These are phyloP conservation scores for Penstemon eatonii DNA, from an alignment of 257 asterid species.

Conservation along the genomic window DNA sequence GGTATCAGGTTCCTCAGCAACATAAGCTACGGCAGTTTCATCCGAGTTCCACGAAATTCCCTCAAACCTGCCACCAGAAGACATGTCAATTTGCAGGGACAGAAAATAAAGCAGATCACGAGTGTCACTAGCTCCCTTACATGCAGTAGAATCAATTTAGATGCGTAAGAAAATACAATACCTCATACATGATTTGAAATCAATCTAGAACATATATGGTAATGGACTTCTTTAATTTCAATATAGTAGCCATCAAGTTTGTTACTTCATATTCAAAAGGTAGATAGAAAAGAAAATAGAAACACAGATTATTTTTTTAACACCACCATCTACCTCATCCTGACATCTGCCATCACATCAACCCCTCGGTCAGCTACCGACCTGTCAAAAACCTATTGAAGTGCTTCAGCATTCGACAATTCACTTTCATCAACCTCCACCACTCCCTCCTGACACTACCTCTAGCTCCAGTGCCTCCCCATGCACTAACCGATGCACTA, in stretches of 20 bases:
- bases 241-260: too few species aligned
- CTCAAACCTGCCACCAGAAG: slow-evolving; percentile 52
- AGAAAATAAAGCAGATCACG: background rate
- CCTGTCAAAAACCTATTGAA: too few species aligned
- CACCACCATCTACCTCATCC: background rate
- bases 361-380: too few species aligned
- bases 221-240: background rate
- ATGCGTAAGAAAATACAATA: background rate
- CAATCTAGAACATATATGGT: background rate
- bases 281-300: too few species aligned
- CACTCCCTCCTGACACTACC: background rate
- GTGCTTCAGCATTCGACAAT: background rate
- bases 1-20: slow-evolving; percentile 59
- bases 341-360: too few species aligned
- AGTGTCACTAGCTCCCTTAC: background rate
- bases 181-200: background rate
- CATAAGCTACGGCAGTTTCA: slow-evolving; percentile 52
- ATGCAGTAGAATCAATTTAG: background rate
- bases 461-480: background rate
- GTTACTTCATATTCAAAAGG: too few species aligned
- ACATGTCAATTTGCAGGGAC: background rate
- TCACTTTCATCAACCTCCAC: background rate
- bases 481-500: background rate
- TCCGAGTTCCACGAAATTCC: slow-evolving; percentile 67
- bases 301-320: background rate